Conservation (phyloP, 306 rosid species). For the Vigna radiata region DNA sequence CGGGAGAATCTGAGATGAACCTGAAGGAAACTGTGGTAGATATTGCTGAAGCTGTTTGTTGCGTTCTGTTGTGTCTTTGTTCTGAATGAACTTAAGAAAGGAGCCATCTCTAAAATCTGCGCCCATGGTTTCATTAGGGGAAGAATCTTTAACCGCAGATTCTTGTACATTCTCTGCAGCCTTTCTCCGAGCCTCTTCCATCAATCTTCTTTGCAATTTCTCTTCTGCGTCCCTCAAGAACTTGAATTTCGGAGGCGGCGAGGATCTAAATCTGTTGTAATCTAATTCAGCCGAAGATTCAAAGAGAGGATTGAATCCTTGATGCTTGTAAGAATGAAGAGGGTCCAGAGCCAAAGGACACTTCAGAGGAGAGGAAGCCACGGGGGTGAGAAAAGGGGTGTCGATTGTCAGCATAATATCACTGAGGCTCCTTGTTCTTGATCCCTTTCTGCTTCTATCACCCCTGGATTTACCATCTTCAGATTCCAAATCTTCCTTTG, state of each 20-base stretch:
- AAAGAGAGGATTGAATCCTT: conserved; percentile 87
- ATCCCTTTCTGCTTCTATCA: conserved; percentile 67
- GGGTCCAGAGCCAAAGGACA: conserved; percentile 55
- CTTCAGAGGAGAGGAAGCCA: conserved; percentile 67
- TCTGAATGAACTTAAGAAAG: conserved; percentile 49
- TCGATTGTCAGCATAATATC: conserved; percentile 62
- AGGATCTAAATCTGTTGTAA: conserved; percentile 64
- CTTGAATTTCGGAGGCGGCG: conserved; percentile 90
- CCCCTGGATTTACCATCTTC: conserved; percentile 74
- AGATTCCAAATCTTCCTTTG: conserved; percentile 87
- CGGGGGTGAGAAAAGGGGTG: conserved; percentile 57
- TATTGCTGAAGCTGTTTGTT: conserved; percentile 46
- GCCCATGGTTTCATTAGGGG: conserved; percentile 23
- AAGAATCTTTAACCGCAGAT: conserved; percentile 41
- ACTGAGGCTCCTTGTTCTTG: conserved; percentile 75
- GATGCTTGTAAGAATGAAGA: conserved; percentile 62
- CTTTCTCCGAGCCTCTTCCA: conserved; percentile 71
- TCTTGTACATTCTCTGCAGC: conserved; percentile 43
- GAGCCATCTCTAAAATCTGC: conserved; percentile 52
- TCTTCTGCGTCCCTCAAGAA: conserved; percentile 94
- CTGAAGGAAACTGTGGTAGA: conserved; percentile 59
- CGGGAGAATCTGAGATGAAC: conserved; percentile 86
- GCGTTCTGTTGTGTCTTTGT: conserved; percentile 50
- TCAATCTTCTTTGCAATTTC: conserved; percentile 63
- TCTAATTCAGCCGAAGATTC: conserved; percentile 68